A percentile compares a stretch with the other conserved stretches of the same genome.
Conservation (phyloP, 352 stramenopile genomes). For the Globisporangium recalcitrans region DNA sequence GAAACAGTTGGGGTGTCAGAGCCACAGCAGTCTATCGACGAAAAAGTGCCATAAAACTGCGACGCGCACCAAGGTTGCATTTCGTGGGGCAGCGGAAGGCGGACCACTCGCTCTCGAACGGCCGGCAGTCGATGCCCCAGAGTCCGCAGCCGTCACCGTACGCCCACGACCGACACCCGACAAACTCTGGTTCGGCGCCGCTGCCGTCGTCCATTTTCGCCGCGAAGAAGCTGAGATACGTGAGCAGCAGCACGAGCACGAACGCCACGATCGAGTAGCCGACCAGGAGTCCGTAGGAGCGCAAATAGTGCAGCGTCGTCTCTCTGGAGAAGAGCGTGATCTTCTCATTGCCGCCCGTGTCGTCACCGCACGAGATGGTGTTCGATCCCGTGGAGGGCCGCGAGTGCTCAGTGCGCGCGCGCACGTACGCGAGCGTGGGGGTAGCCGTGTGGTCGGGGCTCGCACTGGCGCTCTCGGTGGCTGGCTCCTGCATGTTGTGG, state of each 20-base stretch:
- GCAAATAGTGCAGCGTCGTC: slow-evolving; percentile 16
- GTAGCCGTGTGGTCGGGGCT: slow-evolving; percentile 2
- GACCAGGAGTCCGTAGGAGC: slow-evolving; percentile 27
- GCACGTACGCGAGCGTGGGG: slow-evolving; percentile 11
- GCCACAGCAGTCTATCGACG: not conserved
- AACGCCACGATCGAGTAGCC: slow-evolving; percentile 46
- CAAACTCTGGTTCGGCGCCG: slow-evolving; percentile 34
- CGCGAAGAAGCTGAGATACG: slow-evolving; percentile 77
- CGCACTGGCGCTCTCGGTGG: not conserved
- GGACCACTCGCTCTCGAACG: slow-evolving; percentile 55
- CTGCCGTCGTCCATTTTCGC: slow-evolving; percentile 35
- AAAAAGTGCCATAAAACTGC: not conserved
- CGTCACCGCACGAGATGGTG: slow-evolving; percentile 3
- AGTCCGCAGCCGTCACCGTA: slow-evolving; percentile 61
- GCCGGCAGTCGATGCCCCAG: slow-evolving; percentile 51
- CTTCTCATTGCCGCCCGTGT: slow-evolving; percentile 18
- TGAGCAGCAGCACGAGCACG: slow-evolving; percentile 42
- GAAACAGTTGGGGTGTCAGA: not conserved
- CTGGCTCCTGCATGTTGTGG: slow-evolving; percentile 2
- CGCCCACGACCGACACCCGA: slow-evolving; percentile 63
- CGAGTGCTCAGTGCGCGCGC: not conserved
- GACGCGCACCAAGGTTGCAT: slow-evolving; percentile 47
- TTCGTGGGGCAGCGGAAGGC: slow-evolving; percentile 64
- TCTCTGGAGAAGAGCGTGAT: slow-evolving; percentile 4
- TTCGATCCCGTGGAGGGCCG: not conserved